Evolutionary conservation across 2,329 filamentous ascomycete genomes (phyloP).

Genomic region (Cylindrodendrum hubeiense): DNA sequence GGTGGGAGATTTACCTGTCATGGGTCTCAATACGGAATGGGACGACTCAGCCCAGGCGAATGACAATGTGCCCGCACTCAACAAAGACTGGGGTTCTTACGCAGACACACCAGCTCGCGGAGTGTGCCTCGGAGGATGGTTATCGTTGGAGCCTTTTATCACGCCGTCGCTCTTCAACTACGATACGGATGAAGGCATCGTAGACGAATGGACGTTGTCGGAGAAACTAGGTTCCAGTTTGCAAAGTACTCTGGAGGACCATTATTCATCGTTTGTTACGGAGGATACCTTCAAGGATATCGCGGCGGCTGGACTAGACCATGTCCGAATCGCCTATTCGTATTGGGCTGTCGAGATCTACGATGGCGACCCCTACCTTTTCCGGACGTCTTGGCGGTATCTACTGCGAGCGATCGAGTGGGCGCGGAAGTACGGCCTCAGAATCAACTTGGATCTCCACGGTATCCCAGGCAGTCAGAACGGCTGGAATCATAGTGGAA

Average conservation of each 20-base stretch:
- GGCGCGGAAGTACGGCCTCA: slow-evolving; percentile 89
- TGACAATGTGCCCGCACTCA: slow-evolving; percentile 80
- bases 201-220: slow-evolving; percentile 90
- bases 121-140: slow-evolving; percentile 94
- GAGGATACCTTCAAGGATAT: slow-evolving; percentile 89
- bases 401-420: slow-evolving; percentile 93
- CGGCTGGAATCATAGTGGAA: slow-evolving; percentile 96
- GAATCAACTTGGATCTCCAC: slow-evolving; percentile 94
- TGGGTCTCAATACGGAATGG: slow-evolving; percentile 89
- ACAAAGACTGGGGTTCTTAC: slow-evolving; percentile 82
- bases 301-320: slow-evolving; percentile 88
- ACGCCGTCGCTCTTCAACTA: slow-evolving; percentile 88
- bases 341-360: slow-evolving; percentile 96
- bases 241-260: slow-evolving; percentile 82
- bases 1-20: slow-evolving; percentile 88
- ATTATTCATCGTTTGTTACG: slow-evolving; percentile 91
- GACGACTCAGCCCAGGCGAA: slow-evolving; percentile 87
- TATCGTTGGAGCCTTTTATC: slow-evolving; percentile 94
- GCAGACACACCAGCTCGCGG: slow-evolving; percentile 84
- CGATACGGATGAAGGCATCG: slow-evolving; percentile 72
- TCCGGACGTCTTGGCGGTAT: slow-evolving; percentile 91
- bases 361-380: slow-evolving; percentile 87
- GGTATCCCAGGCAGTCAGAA: slow-evolving; percentile 95
- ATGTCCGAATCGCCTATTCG: slow-evolving; percentile 94
- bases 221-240: slow-evolving; percentile 75